Percentiles rank a stretch among this genome's conserved stretches.
Conservation (phyloP, 2,329 filamentous ascomycete species). For the Xylariaceae sp. region DNA sequence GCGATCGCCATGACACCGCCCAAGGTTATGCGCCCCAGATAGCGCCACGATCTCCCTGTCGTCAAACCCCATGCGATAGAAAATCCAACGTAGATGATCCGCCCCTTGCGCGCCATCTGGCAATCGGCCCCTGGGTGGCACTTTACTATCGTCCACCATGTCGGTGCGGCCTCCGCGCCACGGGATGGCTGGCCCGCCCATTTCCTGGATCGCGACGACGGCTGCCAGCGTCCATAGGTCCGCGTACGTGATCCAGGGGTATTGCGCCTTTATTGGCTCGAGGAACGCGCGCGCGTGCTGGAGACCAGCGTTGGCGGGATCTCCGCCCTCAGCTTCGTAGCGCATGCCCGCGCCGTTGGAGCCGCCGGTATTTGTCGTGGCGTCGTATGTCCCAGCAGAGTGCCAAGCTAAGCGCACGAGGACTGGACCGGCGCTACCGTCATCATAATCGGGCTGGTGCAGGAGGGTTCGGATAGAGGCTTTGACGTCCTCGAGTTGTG, state of each 20-base stretch:
- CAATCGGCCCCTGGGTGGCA: slow-evolving; percentile 55
- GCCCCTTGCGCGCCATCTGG: slow-evolving; percentile 76
- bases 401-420: slow-evolving; percentile 63
- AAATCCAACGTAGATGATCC: slow-evolving; percentile 82
- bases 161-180: slow-evolving; percentile 59
- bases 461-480: slow-evolving; percentile 50
- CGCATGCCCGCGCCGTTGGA: slow-evolving; percentile 64
- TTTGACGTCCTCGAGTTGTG: slow-evolving; percentile 36
- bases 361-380: slow-evolving; percentile 55
- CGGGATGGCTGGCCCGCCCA: slow-evolving; percentile 54
- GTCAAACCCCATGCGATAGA: slow-evolving; percentile 94
- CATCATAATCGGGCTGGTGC: slow-evolving; percentile 59
- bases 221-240: slow-evolving; percentile 63
- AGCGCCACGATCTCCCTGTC: slow-evolving; percentile 94
- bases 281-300: slow-evolving; percentile 61
- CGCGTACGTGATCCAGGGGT: slow-evolving; percentile 62
- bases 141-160: slow-evolving; percentile 55
- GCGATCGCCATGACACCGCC: slow-evolving; percentile 54
- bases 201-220: slow-evolving; percentile 52
- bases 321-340: slow-evolving; percentile 59
- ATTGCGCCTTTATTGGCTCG: slow-evolving; percentile 54
- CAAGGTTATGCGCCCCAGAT: slow-evolving; percentile 76
- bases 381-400: slow-evolving; percentile 59
- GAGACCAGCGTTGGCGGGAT: slow-evolving; percentile 61
- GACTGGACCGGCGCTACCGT: slow-evolving; percentile 60